These are phyloP conservation scores for Yarrowia keelungensis DNA, from an alignment of 805 yeast genomes.

Conservation along the genomic window DNA sequence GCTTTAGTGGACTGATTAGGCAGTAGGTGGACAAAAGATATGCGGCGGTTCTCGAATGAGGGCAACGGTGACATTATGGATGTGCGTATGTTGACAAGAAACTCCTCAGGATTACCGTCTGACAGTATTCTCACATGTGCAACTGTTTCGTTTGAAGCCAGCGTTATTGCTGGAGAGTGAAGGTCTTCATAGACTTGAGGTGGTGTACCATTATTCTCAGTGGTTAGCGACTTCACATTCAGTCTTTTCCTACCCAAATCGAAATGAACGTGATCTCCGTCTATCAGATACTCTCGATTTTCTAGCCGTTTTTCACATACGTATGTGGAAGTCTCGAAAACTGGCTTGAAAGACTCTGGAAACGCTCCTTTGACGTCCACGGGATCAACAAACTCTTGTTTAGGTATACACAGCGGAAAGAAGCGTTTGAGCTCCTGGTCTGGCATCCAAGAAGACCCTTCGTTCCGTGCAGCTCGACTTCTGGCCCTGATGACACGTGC, in stretches of 20 bases:
- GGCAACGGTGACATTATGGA: background rate
- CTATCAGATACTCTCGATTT: no score
- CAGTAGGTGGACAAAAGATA: background rate
- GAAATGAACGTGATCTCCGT: no score
- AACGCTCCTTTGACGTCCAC: background rate
- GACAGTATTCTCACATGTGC: background rate
- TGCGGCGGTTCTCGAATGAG: background rate
- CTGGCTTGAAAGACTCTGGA: background rate
- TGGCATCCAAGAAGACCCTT: no score
- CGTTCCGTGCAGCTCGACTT: background rate
- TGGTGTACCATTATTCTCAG: no score
- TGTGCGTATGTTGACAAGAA: background rate
- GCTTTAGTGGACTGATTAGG: background rate
- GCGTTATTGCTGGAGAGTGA: no score
- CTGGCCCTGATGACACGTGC: slow-evolving; percentile 9
- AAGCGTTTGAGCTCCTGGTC: background rate
- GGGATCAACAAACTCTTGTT: background rate
- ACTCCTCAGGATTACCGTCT: background rate
- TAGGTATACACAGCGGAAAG: background rate
- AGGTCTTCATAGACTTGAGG: no score
- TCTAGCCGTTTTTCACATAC: no score
- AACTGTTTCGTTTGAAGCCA: background rate
- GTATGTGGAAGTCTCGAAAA: background rate
- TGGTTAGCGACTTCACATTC: background rate
- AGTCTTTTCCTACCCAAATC: background rate